Evolutionary conservation across 2,329 filamentous ascomycete species (phyloP), one percentile per base, ranked within the genome.

Genomic region (Madurella mycetomatis): DNA sequence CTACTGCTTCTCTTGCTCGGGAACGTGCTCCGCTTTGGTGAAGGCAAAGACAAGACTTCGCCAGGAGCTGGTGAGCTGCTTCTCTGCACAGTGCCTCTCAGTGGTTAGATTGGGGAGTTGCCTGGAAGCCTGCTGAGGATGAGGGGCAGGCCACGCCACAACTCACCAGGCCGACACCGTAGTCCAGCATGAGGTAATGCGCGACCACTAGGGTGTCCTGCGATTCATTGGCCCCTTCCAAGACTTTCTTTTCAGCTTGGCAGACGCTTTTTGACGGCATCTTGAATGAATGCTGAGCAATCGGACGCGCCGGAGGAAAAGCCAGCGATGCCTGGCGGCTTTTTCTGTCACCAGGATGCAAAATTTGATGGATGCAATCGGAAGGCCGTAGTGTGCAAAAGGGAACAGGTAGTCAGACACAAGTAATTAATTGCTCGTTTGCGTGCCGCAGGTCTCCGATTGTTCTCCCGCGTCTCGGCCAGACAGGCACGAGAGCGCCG

Each of bases 161-260:
- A 25, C 73, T 64, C 67, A 76, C 73, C 65, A 65, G 62, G 45
- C 65, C 69, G 15, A 72, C 65, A 52, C 72, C 73, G 54, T 74
- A 70, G 54, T 72, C 65, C 17, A 63, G 66, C 57, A 68, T 69
- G 59, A 74, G 68, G 52, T 66, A 66, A 37, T 72, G 67, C 2
- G 73, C 59, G 25, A 77, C 64, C 25, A 67, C 64, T 64, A 76
- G 74, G 65, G 72, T 77, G 61, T 77, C 74, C 59, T 76, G 74
- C 8, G 72, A 70, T 51, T 74, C 73, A 55, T 67, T 64, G 53
- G 55, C 64, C 49, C 67, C 70, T 5, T 68, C 60, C 8, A 66
- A 45, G 2, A 59, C 65, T 55, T 54, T 61, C 12, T 62, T 59
- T 17, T 67, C 68, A 4, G 66, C 67, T 50, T 55, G 53, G 41